Evolutionary conservation across 805 yeast genomes (phyloP).

Genomic region (Schwanniomyces occidentalis): DNA sequence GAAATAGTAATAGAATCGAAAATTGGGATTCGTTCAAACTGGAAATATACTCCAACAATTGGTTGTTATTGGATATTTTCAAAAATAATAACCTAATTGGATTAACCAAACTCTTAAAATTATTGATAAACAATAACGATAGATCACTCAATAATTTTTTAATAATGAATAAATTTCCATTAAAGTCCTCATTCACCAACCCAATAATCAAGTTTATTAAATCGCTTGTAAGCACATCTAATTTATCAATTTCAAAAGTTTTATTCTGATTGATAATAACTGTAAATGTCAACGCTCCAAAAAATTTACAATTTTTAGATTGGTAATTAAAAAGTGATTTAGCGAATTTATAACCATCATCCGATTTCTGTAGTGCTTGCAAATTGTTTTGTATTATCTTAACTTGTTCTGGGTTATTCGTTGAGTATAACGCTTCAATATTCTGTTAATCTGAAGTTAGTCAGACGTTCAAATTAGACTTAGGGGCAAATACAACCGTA

Average conservation of each 20-base stretch:
- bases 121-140: conserved; percentile 46
- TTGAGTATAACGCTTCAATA: conserved; percentile 47
- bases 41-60: conserved; percentile 2
- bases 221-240: conserved; percentile 12
- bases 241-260: conserved; percentile 10
- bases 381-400: conserved; percentile 51
- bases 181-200: conserved; percentile 6
- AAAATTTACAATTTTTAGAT: conserved; percentile 58
- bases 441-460: too few relatives aligned
- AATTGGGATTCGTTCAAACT: conserved; percentile 12
- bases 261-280: conserved; percentile 50
- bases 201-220: conserved; percentile 3
- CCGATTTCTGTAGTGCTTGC: conserved; percentile 59
- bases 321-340: conserved; percentile 44
- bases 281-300: conserved; percentile 79
- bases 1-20: conserved; percentile 29
- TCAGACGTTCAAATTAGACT: too few relatives aligned
- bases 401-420: conserved; percentile 39
- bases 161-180: conserved; percentile 40
- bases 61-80: conserved; percentile 3
- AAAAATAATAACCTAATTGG: conserved; percentile 33
- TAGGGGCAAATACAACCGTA: too few relatives aligned
- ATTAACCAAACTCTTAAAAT: conserved; percentile 36
- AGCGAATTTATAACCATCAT: conserved; percentile 59
- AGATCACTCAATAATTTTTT: conserved; percentile 60